Base-by-base conservation (phyloP, 805 yeast species). In the Starmera caribaea region DNA sequence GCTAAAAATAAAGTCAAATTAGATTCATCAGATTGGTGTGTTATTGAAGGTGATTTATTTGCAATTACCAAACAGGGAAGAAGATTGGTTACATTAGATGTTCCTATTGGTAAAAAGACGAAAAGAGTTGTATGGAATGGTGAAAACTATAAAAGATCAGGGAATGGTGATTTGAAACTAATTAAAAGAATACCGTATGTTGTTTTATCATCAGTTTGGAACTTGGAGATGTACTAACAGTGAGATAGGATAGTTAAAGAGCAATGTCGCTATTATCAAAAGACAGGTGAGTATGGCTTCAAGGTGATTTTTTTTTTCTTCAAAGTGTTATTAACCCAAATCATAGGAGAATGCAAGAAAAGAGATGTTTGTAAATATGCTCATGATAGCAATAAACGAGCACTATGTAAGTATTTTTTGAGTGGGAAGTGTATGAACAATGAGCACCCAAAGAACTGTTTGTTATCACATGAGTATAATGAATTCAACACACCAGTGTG, bases 401-500 rank as follows among this genome's bases (percentile, higher is more conserved):
- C 79, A 6, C 54, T 81, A 5, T 84, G 94, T 54, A 66, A 68
- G 17, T 59, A 63, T 10, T 69, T 55, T 39, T 58, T 77, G 34
- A 58, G 59, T 31, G 74, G 71, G 4, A 56, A 57, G 28, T 83
- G 92, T 51, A 41, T 21, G 26, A 21, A 21, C 26, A 21, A 21
- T 21, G 26, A 21, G 26, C 26, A 46, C 17, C 62, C 63, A 26
- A 54, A 58, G 16, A 56, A 66, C 15, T 84, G 94, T 51, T 56
- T 59, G 5, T 55, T 76, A 17, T 72, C 78, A 30, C 94, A 84
- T 55, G 57, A 54, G 3, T 70, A 78, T 8, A 66, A 65, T 24
- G 78, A 79, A 45, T 73, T 63, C 56, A 85, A 82, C 51, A 67
- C 84, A 10, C 73, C 79, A 8, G 53, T 71, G 16, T 84, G 94